Conservation (phyloP, 106 monocot genomes). For the Alisma plantagoaquatica region DNA sequence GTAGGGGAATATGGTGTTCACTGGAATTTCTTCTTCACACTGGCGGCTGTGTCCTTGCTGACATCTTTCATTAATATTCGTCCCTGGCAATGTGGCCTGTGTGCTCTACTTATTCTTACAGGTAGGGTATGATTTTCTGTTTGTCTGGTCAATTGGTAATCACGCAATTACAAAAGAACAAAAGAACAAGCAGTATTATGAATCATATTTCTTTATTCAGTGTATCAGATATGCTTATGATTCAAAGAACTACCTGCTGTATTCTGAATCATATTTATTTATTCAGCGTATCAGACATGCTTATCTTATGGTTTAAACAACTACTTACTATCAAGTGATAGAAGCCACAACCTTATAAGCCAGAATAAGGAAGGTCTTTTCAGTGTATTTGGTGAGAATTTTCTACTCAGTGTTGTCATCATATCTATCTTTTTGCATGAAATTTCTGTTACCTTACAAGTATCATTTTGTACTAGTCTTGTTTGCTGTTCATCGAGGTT, state of each 20-base stretch:
- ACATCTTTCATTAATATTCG: slow-evolving; percentile 53
- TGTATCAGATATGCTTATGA: slow-evolving; percentile 53
- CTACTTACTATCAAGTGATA: slow-evolving; percentile 68
- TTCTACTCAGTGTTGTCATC: no score
- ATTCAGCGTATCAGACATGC: slow-evolving; percentile 59
- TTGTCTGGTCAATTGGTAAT: no score
- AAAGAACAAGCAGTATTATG: background rate
- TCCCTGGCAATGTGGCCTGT: slow-evolving; percentile 73
- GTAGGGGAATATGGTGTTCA: slow-evolving; percentile 96
- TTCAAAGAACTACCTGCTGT: slow-evolving; percentile 23
- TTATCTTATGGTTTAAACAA: slow-evolving; percentile 49
- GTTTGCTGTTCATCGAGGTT: no score
- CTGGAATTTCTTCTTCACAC: slow-evolving; percentile 99
- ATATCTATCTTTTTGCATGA: no score
- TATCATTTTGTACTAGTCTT: no score
- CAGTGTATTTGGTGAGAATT: slow-evolving; percentile 66
- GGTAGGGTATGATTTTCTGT: no score
- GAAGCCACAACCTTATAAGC: slow-evolving; percentile 51
- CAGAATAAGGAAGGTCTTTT: slow-evolving; percentile 88
- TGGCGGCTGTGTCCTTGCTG: slow-evolving; percentile 70
- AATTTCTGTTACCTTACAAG: no score
- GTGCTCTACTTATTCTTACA: slow-evolving; percentile 54
- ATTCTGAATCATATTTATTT: background rate
- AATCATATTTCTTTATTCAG: slow-evolving; percentile 20
- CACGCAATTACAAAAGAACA: no score